These are phyloP conservation scores for Coelastrella sp. DNA, from an alignment of 139 green algal genomes.

Conservation along the genomic window DNA sequence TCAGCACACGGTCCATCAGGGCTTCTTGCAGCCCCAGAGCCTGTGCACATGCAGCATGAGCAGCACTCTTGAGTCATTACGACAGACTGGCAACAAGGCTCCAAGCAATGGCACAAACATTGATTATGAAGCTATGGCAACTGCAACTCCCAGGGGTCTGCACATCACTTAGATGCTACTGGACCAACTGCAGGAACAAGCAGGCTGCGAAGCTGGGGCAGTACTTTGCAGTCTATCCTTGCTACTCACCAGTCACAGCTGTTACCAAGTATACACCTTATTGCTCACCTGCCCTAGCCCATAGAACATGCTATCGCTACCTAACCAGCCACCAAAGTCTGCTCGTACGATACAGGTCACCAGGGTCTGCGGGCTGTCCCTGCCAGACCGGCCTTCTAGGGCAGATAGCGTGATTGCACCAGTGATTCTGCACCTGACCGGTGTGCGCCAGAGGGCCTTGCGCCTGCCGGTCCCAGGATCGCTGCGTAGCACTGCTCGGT, in stretches of 20 bases:
- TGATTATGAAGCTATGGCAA: too few species aligned
- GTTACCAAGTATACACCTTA: neutral
- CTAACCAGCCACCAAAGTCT: conserved; percentile 45
- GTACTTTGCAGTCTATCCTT: too few species aligned
- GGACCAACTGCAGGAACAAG: too few species aligned
- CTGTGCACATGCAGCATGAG: neutral
- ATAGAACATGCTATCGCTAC: conserved; percentile 1
- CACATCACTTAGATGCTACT: too few species aligned
- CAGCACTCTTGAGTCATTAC: neutral
- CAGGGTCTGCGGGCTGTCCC: conserved; percentile 38
- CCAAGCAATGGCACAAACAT: neutral
- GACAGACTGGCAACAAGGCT: neutral
- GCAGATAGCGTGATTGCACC: conserved; percentile 49
- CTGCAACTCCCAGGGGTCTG: too few species aligned
- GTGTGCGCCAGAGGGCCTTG: conserved; percentile 36
- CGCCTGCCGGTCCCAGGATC: conserved; percentile 38
- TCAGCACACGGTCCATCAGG: conserved; percentile 43
- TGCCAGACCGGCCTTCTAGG: conserved; percentile 14
- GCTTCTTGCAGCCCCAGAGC: conserved; percentile 42
- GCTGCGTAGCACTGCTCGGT: conserved; percentile 35
- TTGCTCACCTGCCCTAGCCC: neutral
- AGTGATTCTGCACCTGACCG: conserved; percentile 36
- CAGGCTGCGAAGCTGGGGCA: too few species aligned
- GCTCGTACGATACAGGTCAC: conserved; percentile 41
- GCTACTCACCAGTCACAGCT: too few species aligned